phyloP scores from a whole-genome alignment of 495 filamentous ascomycete genomes.

The Xylaria venustula region DNA sequence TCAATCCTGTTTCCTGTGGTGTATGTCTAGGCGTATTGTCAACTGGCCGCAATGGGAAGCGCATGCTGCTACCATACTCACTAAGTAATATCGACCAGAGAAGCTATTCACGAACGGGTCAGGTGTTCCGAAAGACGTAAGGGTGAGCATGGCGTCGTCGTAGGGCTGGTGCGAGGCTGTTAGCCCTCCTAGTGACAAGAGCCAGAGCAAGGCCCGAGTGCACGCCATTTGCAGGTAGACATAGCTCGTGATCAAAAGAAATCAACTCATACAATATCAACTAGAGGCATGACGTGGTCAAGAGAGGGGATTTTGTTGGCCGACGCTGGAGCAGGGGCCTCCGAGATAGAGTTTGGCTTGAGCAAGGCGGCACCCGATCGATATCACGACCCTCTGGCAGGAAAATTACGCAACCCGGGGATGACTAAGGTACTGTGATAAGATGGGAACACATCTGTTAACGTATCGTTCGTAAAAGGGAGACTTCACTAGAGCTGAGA shows the following conservation, averaged over 20 bases:
- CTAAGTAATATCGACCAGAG: constrained; percentile 26
- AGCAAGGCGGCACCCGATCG: neutral
- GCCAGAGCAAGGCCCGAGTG: constrained; percentile 5
- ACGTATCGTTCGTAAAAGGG: no score
- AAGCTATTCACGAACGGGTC: constrained; percentile 29
- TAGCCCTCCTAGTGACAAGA: neutral
- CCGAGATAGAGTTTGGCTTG: neutral
- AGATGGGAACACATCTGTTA: no score
- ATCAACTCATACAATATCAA: neutral
- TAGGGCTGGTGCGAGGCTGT: constrained; percentile 15
- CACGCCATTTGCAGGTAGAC: constrained; percentile 1
- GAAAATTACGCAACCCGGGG: neutral
- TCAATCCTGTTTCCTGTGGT: constrained; percentile 32
- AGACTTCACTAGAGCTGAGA: no score
- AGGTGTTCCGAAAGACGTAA: constrained; percentile 29
- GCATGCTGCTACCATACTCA: constrained; percentile 6
- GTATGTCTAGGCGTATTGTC: constrained; percentile 21
- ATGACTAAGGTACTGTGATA: no score
- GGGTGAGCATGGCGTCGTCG: constrained; percentile 29
- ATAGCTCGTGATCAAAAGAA: neutral
- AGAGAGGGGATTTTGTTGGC: neutral
- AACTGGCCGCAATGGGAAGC: neutral
- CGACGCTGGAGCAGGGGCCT: no score
- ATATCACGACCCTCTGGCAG: neutral
- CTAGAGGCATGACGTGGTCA: constrained; percentile 5